Evolutionary conservation across 257 asterid species (phyloP), one percentile per base, ranked within the genome.

Genomic region (Rhazya stricta): DNA sequence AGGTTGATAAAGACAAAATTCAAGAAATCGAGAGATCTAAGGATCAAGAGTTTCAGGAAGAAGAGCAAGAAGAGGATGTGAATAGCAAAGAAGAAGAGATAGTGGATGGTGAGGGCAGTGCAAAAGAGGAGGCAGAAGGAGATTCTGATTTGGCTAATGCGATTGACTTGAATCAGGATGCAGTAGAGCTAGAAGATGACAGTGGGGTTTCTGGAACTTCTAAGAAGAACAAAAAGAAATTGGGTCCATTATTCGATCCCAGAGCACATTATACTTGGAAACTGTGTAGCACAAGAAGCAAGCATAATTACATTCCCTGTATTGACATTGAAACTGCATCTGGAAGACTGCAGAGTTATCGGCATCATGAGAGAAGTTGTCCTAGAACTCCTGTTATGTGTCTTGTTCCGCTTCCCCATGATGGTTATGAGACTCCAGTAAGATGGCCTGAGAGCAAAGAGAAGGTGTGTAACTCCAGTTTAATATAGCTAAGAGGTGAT

Each of bases 291-390:
- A 82, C 96, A 43, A 89, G 89, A 78, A 94, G 98, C 89, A 94
- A 91, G 84, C 96, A 92, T 57, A 94, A 86, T 78, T 91, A 90
- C 88, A 92, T 94, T 81, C 99, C 99, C 36, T 94, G 99, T 79
- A 90, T 94, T 23, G 99, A 94, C 84, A 78, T 92, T 60, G 98
- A 92, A 84, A 83, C 79, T 77, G 83, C 81, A 3, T 51, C 51
- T 1, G 83, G 84, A 29, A 94, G 80, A 82, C 73, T 84, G 81
- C 92, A 75, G 76, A 82, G 89, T 63, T 89, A 87, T 79, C 80
- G 97, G 84, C 98, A 94, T 77, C 99, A 78, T 18, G 98, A 94
- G 80, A 90, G 97, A 85, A 92, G 96, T 81, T 94, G 99, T 73
- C 97, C 96, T 61, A 84, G 51, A 83, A 78, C 87, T 34, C 84